These are phyloP conservation scores for Fraxinus dipetala DNA, from an alignment of 305 asterid genomes.

Conservation along the genomic window DNA sequence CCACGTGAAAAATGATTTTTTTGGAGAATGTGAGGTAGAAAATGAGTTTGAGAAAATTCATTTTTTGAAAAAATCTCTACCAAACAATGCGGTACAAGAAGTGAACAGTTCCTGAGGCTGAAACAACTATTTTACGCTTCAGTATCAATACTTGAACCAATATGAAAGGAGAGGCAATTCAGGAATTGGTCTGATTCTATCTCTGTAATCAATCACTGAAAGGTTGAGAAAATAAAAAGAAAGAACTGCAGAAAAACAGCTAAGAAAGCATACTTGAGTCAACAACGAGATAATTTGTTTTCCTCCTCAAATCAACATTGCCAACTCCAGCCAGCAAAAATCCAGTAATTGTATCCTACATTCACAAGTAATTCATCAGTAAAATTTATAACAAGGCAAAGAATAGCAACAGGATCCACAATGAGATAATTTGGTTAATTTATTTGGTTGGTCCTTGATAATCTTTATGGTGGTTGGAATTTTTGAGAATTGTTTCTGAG, in stretches of 20 bases:
- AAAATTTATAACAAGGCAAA: not conserved
- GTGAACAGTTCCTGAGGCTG: not conserved
- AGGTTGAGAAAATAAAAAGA: not conserved
- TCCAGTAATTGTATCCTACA: slow-evolving; percentile 89
- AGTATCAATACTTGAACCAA: not conserved
- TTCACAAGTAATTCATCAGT: slow-evolving; percentile 16
- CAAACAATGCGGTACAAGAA: not conserved
- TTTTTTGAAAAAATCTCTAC: not conserved
- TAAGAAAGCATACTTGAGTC: slow-evolving; percentile 73
- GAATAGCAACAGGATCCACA: not conserved
- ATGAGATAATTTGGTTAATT: not conserved
- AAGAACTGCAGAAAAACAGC: not conserved
- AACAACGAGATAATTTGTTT: slow-evolving; percentile 72
- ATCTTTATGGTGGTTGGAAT: not conserved
- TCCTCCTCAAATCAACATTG: slow-evolving; percentile 68
- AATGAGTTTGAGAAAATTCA: not conserved
- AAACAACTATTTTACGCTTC: not conserved
- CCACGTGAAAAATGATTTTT: not conserved
- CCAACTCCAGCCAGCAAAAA: slow-evolving; percentile 90
- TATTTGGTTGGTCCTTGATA: not conserved
- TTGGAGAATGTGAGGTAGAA: not conserved
- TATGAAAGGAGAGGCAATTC: not conserved
- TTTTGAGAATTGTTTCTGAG: not conserved
- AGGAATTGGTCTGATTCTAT: not conserved
- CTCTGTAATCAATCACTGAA: not conserved